A percentile compares a stretch with the other conserved stretches of the same genome.
These are phyloP conservation scores for Ceratocystis alfenasii DNA, from an alignment of 2,329 filamentous ascomycete genomes.

Conservation along the genomic window DNA sequence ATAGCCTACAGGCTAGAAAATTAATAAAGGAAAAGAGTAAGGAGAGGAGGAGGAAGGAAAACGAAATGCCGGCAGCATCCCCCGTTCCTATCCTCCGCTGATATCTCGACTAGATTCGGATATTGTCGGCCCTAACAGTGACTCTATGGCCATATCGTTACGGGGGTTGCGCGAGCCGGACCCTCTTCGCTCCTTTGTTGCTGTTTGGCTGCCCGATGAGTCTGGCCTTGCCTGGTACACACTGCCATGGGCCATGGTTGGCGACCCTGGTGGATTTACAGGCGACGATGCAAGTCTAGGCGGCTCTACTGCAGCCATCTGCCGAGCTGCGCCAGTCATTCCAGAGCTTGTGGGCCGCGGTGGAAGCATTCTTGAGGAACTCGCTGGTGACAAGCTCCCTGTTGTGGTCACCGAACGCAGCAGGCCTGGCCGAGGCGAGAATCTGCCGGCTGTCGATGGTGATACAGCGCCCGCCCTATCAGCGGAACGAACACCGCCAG, in stretches of 20 bases:
- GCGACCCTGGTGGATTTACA: neutral
- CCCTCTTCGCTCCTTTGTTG: neutral
- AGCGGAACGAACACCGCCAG: neutral
- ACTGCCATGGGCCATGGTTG: neutral
- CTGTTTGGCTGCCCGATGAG: neutral
- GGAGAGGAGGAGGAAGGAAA: neutral
- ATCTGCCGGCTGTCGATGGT: neutral
- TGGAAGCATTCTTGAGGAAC: neutral
- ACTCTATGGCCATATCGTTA: slow-evolving; percentile 18
- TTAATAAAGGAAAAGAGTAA: neutral
- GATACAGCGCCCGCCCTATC: neutral
- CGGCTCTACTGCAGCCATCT: neutral
- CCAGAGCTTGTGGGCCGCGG: slow-evolving; percentile 3
- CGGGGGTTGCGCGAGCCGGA: neutral
- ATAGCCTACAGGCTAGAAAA: neutral
- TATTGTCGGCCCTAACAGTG: slow-evolving; percentile 5
- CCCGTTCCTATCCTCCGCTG: neutral
- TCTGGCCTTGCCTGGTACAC: neutral
- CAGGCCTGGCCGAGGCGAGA: neutral
- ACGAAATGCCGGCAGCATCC: neutral
- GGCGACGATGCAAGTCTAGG: neutral
- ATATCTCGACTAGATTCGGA: neutral
- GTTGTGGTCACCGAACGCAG: neutral
- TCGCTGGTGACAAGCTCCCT: neutral
- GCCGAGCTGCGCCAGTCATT: neutral